phyloP scores from a whole-genome alignment of 306 rosid species.

The Trifolium repens region DNA sequence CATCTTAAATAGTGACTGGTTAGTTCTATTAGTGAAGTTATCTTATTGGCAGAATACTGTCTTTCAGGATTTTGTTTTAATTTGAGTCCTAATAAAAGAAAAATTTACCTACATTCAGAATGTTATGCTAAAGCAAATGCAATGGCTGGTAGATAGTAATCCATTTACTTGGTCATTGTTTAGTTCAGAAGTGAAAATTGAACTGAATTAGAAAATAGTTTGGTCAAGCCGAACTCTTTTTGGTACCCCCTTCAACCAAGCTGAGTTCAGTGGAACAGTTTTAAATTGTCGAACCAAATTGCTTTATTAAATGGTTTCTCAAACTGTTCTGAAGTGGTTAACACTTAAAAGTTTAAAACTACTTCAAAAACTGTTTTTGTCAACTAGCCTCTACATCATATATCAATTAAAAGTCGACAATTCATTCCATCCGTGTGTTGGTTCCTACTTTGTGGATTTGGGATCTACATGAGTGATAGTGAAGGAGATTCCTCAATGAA shows the following conservation, averaged over 20 bases:
- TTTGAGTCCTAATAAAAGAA: slow-evolving; percentile 20
- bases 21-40: slow-evolving; percentile 27
- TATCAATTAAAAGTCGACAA: neutral
- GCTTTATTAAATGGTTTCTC: neutral
- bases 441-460: no score
- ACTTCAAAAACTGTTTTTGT: neutral
- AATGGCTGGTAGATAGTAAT: slow-evolving; percentile 28
- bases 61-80: neutral
- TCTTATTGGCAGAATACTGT: slow-evolving; percentile 21
- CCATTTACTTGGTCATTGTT: neutral
- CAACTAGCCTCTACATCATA: neutral
- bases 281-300: neutral
- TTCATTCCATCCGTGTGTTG: neutral
- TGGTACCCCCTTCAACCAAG: neutral
- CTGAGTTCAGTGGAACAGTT: neutral
- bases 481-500: no score
- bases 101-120: slow-evolving; percentile 1
- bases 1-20: slow-evolving; percentile 33
- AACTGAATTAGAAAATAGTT: neutral
- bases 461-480: no score
- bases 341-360: neutral
- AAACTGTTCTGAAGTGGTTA: neutral
- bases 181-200: neutral
- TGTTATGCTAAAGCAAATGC: slow-evolving; percentile 3
- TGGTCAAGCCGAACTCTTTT: no score